Conservation (phyloP, 1,284 basidiomycete species). For the Rhodotorula sp. region DNA sequence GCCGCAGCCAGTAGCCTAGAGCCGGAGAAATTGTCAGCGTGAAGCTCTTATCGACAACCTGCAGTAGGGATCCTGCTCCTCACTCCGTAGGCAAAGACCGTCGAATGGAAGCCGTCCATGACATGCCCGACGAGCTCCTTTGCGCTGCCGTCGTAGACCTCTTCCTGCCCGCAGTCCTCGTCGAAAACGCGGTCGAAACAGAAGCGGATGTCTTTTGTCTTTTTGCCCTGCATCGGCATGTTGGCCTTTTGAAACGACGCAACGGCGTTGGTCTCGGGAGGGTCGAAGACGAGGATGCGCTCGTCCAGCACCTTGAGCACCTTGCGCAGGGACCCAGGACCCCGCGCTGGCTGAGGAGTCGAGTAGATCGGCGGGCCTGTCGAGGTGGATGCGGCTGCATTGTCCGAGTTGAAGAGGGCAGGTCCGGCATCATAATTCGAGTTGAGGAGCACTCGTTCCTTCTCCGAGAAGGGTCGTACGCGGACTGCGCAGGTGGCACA, state of each 20-base stretch:
- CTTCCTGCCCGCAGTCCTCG: constrained; percentile 72
- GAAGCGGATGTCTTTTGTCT: constrained; percentile 60
- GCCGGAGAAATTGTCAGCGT: background rate
- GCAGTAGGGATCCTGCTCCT: constrained; percentile 48
- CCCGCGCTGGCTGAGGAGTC: constrained; percentile 58
- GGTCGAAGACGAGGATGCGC: constrained; percentile 81
- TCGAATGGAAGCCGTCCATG: constrained; percentile 92
- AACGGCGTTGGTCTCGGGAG: constrained; percentile 74
- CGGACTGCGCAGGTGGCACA: constrained; percentile 58
- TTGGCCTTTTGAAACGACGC: constrained; percentile 25
- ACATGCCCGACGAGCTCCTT: constrained; percentile 78
- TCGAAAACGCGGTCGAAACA: constrained; percentile 92
- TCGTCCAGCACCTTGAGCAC: constrained; percentile 56
- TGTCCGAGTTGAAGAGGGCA: constrained; percentile 30
- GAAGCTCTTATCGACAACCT: too few relatives aligned
- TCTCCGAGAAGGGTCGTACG: constrained; percentile 79
- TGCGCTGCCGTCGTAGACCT: constrained; percentile 81
- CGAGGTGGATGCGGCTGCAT: constrained; percentile 8
- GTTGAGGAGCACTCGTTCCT: constrained; percentile 72
- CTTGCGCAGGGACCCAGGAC: constrained; percentile 59
- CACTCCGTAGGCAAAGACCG: constrained; percentile 95
- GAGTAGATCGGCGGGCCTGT: constrained; percentile 53
- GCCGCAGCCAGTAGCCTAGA: constrained; percentile 91
- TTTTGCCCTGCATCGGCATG: constrained; percentile 39
- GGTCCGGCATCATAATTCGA: constrained; percentile 30